A percentile compares a stretch with the other conserved stretches of the same genome.
Conservation (phyloP, 352 stramenopile species). For the Thalassiosira livingstoniorum region DNA sequence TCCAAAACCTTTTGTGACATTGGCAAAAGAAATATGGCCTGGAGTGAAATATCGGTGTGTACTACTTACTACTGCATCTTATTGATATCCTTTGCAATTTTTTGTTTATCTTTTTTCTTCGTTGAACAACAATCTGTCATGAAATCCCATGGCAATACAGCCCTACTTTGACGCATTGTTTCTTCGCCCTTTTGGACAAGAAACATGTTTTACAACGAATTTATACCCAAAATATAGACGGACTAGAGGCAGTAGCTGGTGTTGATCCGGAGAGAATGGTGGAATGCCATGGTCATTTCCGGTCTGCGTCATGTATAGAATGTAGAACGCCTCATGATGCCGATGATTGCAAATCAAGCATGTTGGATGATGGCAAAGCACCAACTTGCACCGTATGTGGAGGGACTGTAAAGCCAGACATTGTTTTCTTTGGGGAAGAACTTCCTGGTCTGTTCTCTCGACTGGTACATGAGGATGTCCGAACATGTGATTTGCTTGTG, state of each 20-base stretch:
- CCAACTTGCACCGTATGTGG: constrained; percentile 88
- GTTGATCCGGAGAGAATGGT: constrained; percentile 80
- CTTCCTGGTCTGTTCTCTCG: constrained; percentile 90
- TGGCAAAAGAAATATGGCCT: constrained; percentile 88
- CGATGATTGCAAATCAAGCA: constrained; percentile 76
- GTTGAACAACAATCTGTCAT: constrained; percentile 17
- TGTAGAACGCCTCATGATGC: constrained; percentile 85
- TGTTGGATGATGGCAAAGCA: constrained; percentile 69
- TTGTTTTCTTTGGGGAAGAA: constrained; percentile 95
- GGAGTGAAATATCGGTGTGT: constrained; percentile 60
- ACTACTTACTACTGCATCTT: background rate
- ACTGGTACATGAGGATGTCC: constrained; percentile 78
- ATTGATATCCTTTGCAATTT: background rate
- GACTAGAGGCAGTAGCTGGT: constrained; percentile 87
- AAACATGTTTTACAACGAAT: constrained; percentile 93
- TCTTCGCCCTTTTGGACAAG: constrained; percentile 92
- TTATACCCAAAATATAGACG: constrained; percentile 98
- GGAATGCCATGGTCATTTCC: constrained; percentile 93
- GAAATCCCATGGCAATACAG: constrained; percentile 42
- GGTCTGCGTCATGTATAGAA: constrained; percentile 90
- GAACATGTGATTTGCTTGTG: constrained; percentile 88
- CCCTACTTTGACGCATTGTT: constrained; percentile 92
- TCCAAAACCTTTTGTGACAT: constrained; percentile 92
- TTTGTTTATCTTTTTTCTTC: background rate
- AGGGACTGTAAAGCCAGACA: constrained; percentile 93